Percentiles rank a stretch among this genome's conserved stretches.
Conservation (phyloP, 148 eudicot species). For the Cornus suecica region DNA sequence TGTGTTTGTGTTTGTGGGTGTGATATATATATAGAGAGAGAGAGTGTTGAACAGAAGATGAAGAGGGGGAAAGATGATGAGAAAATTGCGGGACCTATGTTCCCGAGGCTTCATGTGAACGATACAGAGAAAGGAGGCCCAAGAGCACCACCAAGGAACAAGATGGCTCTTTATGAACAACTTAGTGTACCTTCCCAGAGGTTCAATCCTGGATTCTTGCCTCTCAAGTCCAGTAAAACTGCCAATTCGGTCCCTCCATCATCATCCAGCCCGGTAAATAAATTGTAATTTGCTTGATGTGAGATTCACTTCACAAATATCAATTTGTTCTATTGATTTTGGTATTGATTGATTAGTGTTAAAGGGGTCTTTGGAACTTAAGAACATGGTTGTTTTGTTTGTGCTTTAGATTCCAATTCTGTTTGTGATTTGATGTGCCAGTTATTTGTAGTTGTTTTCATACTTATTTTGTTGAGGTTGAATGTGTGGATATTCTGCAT, state of each 20-base stretch:
- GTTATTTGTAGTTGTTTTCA: background rate
- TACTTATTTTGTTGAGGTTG: background rate
- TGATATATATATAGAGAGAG: too few species aligned
- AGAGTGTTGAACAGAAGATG: constrained; percentile 29
- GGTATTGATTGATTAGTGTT: background rate
- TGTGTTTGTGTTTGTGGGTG: too few species aligned
- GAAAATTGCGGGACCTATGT: constrained; percentile 70
- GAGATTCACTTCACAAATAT: background rate
- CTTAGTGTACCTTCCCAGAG: constrained; percentile 79
- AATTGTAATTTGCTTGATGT: background rate
- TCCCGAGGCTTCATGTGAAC: constrained; percentile 88
- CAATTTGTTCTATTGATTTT: background rate
- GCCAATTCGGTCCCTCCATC: constrained; percentile 32
- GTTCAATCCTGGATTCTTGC: constrained; percentile 29
- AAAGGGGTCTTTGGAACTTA: background rate
- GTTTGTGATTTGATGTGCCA: background rate
- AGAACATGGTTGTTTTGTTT: background rate
- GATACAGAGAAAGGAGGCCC: constrained; percentile 95
- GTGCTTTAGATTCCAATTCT: background rate
- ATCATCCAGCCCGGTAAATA: constrained; percentile 52
- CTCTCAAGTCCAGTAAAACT: constrained; percentile 23
- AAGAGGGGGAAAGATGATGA: constrained; percentile 76
- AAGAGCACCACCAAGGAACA: constrained; percentile 94
- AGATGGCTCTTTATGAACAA: constrained; percentile 96
- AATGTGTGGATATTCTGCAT: background rate